These are phyloP conservation scores for Aphanomyces stellatus DNA, from an alignment of 352 stramenopile species.

Conservation along the genomic window DNA sequence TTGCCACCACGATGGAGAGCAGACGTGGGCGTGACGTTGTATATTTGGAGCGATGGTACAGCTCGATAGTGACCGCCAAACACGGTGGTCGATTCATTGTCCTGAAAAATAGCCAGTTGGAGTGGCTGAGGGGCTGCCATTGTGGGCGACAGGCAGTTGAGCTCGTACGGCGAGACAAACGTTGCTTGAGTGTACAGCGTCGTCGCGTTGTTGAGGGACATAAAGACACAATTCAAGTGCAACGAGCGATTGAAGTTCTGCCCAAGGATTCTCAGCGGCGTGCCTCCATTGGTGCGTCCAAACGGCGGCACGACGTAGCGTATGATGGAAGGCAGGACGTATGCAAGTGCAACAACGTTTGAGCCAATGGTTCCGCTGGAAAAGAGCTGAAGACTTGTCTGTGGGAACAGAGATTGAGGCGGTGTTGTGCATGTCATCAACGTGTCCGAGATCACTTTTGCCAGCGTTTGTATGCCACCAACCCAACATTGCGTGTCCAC, in stretches of 20 bases:
- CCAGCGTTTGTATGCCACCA: background rate
- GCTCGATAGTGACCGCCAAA: background rate
- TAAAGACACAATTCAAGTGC: constrained; percentile 51
- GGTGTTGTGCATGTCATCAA: background rate
- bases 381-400: background rate
- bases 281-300: constrained; percentile 27
- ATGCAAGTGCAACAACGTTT: constrained; percentile 28
- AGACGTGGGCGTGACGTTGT: background rate
- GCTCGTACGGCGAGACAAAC: constrained; percentile 7
- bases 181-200: constrained; percentile 7
- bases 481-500: background rate
- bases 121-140: background rate
- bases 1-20: constrained; percentile 31
- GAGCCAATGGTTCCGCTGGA: background rate
- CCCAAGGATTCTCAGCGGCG: constrained; percentile 30
- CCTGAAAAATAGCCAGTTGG: background rate
- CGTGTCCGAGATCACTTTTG: background rate
- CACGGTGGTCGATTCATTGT: background rate
- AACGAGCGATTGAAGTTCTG: constrained; percentile 35
- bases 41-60: background rate
- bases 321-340: constrained; percentile 27
- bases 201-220: background rate
- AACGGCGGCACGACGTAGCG: constrained; percentile 39
- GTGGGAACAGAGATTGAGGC: background rate
- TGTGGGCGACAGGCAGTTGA: background rate